Evolutionary conservation across 2,329 filamentous ascomycete genomes (phyloP).

Genomic region (Scytalidium lignicola): DNA sequence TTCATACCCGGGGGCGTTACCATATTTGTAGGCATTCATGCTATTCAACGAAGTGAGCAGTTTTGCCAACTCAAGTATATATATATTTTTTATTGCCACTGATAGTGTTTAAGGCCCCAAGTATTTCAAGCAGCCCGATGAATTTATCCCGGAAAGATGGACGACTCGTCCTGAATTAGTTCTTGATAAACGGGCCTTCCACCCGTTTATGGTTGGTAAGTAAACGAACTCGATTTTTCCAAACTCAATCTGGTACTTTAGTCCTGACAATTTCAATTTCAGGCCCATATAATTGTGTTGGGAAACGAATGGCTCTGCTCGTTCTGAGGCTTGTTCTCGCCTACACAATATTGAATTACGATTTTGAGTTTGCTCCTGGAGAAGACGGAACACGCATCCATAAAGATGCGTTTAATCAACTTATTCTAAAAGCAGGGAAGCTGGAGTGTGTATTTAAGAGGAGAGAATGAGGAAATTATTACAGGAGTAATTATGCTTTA

Average conservation of each 20-base stretch:
- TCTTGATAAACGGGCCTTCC: constrained; percentile 20
- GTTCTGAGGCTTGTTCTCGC: constrained; percentile 15
- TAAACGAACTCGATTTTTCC: not conserved
- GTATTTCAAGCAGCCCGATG: constrained; percentile 11
- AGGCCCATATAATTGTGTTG: constrained; percentile 19
- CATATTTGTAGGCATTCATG: constrained; percentile 7
- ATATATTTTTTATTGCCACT: no score
- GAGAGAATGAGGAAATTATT: not conserved
- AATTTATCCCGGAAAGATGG: constrained; percentile 29
- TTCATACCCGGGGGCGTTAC: constrained; percentile 10
- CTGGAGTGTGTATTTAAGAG: not conserved
- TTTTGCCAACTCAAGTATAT: not conserved
- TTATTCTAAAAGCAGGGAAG: not conserved
- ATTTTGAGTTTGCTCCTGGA: constrained; percentile 13
- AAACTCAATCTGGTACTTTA: no score
- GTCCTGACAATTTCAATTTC: not conserved
- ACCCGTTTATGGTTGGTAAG: constrained; percentile 21
- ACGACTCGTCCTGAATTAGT: constrained; percentile 16
- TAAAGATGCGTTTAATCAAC: not conserved
- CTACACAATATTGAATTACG: constrained; percentile 12
- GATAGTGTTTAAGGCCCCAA: constrained; percentile 5
- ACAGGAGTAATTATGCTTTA: no score
- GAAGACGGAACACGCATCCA: constrained; percentile 10
- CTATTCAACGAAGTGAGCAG: constrained; percentile 10
- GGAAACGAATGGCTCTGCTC: constrained; percentile 16